Base-by-base conservation (phyloP, 139 green algal species). In the Chlorokybus atmophyticus region DNA sequence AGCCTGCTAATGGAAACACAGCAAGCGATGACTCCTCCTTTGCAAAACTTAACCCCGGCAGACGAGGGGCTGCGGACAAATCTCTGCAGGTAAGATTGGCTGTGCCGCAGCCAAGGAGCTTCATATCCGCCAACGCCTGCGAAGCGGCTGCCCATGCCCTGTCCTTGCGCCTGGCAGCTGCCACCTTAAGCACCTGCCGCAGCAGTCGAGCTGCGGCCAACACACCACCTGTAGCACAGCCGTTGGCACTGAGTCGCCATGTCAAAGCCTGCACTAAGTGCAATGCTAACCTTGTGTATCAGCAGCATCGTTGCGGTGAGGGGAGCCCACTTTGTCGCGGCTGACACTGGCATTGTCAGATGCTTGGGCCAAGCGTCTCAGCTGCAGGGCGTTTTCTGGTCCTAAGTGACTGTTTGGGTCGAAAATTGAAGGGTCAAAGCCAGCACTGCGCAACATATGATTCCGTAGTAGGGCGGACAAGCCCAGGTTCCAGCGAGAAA, bases 401-500 rank as follows among this genome's bases (percentile, higher is more conserved):
- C 10, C 27, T 14, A 55, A 14, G 10, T 14, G 10, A 27, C 48
- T 14, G 48, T 55, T 55, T 14, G 48, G 48, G 25, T 55, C 25
- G 48, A 55, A 14, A 14, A 55, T 27, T n/a, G 48, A 14, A 10
- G 48, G 48, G 27, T 55, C 48, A 17, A 14, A 17, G 17, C 52
- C 42, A 62, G 19, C 52, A 64, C 26, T 48, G 49, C 14, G 42
- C n/a, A 60, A 24, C 21, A 29, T 17, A 21, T 54, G n/a, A 54
- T 60, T 14, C 40, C 52, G 52, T 17, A 61, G 21, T 62, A 29
- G 10, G 10, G 35, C 35, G 14, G 44, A 61, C n/a, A 61, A 24
- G n/a, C 44, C 44, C 52, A 61, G 49, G 14, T 29, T 24, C n/a
- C 14, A 62, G 14, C 40, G 14, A 14, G 52, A 14, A 60, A 60